Conservation (phyloP, 2,329 filamentous ascomycete species). For the Incumbomyces lentus region DNA sequence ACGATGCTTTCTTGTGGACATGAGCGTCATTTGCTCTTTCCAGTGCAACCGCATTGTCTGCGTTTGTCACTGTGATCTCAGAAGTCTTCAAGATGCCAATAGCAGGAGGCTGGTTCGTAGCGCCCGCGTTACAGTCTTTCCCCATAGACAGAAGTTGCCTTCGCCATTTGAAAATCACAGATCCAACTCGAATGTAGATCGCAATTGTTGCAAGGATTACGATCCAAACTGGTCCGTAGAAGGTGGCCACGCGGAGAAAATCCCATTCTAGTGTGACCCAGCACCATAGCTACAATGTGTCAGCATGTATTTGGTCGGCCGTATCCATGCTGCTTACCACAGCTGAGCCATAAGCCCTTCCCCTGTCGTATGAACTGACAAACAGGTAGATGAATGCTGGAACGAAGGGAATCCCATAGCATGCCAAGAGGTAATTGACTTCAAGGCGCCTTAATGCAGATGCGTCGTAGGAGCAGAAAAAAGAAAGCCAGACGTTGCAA, state of each 20-base stretch:
- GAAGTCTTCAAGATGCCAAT: constrained; percentile 8
- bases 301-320: not conserved
- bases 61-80: constrained; percentile 12
- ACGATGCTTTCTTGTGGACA: not conserved
- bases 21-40: not conserved
- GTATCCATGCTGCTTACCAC: constrained; percentile 32
- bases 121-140: not conserved
- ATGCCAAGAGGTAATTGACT: constrained; percentile 56
- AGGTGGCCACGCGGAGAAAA: constrained; percentile 60
- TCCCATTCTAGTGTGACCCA: constrained; percentile 62
- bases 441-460: constrained; percentile 56
- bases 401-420: constrained; percentile 64
- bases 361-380: constrained; percentile 41
- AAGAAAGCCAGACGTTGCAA: constrained; percentile 71
- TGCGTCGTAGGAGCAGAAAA: constrained; percentile 63
- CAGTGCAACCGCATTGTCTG: constrained; percentile 1
- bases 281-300: constrained; percentile 55
- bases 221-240: constrained; percentile 48
- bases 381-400: constrained; percentile 60
- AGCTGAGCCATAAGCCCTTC: constrained; percentile 62
- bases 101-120: constrained; percentile 1
- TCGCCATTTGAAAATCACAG: constrained; percentile 43
- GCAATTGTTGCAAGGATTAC: constrained; percentile 30
- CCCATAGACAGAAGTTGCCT: constrained; percentile 40
- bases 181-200: constrained; percentile 32